Evolutionary conservation across 257 asterid genomes (phyloP).

Genomic region (Plectranthus barbatus): DNA sequence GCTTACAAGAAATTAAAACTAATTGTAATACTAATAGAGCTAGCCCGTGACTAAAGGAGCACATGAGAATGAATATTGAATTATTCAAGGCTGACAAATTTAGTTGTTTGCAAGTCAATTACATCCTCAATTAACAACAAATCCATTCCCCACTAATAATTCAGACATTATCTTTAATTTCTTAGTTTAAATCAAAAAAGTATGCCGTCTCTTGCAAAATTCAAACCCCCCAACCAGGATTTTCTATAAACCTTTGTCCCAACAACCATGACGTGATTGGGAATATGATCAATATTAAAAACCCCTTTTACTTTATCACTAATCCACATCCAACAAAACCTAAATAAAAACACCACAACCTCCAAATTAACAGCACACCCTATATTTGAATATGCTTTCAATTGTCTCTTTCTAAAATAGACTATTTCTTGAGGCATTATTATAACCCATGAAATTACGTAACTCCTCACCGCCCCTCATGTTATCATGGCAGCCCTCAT

Average conservation of each 20-base stretch:
- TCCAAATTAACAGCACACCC: constrained; percentile 66
- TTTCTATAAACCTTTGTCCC: constrained; percentile 21
- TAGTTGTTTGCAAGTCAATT: constrained; percentile 38
- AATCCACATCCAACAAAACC: constrained; percentile 14
- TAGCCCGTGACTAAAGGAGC: no score
- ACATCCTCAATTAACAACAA: constrained; percentile 17
- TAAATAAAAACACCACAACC: constrained; percentile 44
- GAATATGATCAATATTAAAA: constrained; percentile 9
- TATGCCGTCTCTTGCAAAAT: constrained; percentile 55
- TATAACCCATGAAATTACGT: constrained; percentile 14
- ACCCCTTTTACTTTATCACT: constrained; percentile 9
- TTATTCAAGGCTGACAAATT: constrained; percentile 15
- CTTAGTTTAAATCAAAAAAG: constrained; percentile 17
- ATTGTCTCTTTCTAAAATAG: constrained; percentile 41
- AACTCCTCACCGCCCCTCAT: constrained; percentile 16
- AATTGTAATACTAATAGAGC: no score
- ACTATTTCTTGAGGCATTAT: constrained; percentile 19
- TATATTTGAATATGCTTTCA: constrained; percentile 35
- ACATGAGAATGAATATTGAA: background rate
- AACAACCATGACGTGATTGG: constrained; percentile 30
- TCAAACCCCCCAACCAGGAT: no score
- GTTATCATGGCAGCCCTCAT: constrained; percentile 9
- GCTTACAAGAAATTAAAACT: no score
- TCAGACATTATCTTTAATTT: constrained; percentile 1
- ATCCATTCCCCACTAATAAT: background rate